Evolutionary conservation across 176 grass and related monocot genomes (phyloP).

Genomic region (Canna indica): DNA sequence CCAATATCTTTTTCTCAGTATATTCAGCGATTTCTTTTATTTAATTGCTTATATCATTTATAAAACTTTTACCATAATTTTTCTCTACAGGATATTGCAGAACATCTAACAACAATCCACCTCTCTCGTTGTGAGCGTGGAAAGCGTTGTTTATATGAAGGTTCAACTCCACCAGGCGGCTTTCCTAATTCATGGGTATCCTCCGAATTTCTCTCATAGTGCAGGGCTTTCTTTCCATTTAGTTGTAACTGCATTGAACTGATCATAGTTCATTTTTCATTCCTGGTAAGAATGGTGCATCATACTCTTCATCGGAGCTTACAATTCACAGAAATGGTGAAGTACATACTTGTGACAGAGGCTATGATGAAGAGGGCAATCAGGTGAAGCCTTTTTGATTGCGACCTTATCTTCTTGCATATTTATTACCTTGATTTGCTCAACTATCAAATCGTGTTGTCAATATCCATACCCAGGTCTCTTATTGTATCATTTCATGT

Average conservation of each 20-base stretch:
- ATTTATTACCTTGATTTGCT: background rate
- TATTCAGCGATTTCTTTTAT: too few relatives aligned
- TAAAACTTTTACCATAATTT: background rate
- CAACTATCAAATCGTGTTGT: background rate
- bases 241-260: background rate
- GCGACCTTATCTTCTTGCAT: background rate
- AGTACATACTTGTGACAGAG: conserved; percentile 82
- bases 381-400: conserved; percentile 32
- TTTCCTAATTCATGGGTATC: conserved; percentile 90
- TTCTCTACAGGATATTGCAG: conserved; percentile 76
- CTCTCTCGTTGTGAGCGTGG: conserved; percentile 75
- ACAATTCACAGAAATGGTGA: conserved; percentile 70
- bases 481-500: conserved; percentile 4
- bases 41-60: too few relatives aligned
- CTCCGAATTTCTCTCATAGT: conserved; percentile 14
- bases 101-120: conserved; percentile 80
- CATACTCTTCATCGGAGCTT: conserved; percentile 77
- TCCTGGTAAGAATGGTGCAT: conserved; percentile 52
- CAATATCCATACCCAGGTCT: background rate
- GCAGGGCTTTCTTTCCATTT: background rate
- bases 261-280: background rate
- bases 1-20: background rate
- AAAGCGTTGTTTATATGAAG: conserved; percentile 88
- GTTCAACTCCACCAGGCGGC: conserved; percentile 66
- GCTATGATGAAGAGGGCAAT: conserved; percentile 67